Conservation (phyloP, 345 rosid genomes). For the Camelina hispida region DNA sequence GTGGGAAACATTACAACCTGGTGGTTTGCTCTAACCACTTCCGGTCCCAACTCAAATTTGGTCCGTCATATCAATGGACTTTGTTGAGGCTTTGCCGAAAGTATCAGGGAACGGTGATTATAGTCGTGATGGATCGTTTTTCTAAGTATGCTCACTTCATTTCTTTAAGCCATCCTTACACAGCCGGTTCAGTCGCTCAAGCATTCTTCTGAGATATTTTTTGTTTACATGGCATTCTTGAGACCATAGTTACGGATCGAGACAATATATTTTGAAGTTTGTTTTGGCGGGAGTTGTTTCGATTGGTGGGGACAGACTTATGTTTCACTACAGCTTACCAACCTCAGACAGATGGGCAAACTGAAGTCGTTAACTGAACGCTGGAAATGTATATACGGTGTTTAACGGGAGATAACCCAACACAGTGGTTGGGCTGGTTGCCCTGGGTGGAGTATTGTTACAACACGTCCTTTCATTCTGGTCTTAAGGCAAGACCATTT, state of each 20-base stretch:
- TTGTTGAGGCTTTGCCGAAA: background rate
- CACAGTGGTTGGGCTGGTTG: background rate
- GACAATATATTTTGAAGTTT: background rate
- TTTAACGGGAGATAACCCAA: background rate
- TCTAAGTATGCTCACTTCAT: background rate
- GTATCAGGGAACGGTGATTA: background rate
- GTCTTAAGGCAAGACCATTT: background rate
- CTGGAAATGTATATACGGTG: background rate
- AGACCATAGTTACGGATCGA: background rate
- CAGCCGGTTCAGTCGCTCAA: background rate
- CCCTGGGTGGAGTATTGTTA: too few relatives aligned
- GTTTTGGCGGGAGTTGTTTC: background rate
- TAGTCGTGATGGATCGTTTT: background rate
- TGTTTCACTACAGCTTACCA: background rate
- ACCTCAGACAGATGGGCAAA: background rate
- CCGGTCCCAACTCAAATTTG: background rate
- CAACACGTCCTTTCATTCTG: background rate
- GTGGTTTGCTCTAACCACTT: background rate
- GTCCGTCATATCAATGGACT: background rate
- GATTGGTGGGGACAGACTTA: background rate
- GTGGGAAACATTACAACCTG: too few relatives aligned
- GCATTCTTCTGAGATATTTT: background rate
- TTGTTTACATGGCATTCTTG: too few relatives aligned
- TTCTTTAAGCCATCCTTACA: background rate
- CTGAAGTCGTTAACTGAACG: background rate